phyloP scores from a whole-genome alignment of 169 alveolate genomes.

The Besnoitia besnoiti region DNA sequence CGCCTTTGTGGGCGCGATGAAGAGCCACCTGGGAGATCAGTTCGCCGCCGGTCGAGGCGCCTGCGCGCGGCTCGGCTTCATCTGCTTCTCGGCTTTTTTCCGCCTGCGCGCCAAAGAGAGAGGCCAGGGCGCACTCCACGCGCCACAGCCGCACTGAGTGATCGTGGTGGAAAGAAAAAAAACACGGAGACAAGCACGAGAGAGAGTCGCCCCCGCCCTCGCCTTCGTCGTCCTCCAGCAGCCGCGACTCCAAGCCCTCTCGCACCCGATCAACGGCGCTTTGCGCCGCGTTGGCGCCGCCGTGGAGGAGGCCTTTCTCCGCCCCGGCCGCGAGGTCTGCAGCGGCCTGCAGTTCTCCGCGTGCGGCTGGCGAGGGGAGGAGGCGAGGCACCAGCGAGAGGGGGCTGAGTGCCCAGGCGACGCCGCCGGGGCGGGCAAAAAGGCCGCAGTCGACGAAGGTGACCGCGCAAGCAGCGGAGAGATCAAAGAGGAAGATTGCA shows the following conservation, averaged over 20 bases:
- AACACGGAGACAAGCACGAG: background rate
- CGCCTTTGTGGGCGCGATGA: slow-evolving; percentile 20
- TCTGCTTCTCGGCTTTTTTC: background rate
- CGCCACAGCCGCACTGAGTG: slow-evolving; percentile 7
- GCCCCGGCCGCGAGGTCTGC: background rate
- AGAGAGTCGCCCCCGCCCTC: background rate
- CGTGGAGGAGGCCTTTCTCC: background rate
- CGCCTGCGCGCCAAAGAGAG: background rate
- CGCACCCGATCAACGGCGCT: background rate
- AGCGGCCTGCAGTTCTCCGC: background rate
- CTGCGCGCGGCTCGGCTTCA: background rate
- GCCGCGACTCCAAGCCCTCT: background rate
- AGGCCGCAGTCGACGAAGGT: slow-evolving; percentile 22
- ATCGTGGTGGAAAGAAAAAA: background rate
- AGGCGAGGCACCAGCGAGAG: background rate
- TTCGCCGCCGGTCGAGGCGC: background rate
- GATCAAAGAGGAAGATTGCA: background rate
- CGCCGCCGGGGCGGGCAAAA: background rate
- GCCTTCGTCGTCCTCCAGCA: background rate
- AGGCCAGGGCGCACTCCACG: background rate
- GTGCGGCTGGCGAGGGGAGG: background rate
- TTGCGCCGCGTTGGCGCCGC: background rate
- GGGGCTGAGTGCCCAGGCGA: slow-evolving; percentile 2
- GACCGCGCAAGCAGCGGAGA: background rate
- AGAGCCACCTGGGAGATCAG: background rate